A percentile compares a stretch with the other conserved stretches of the same genome.
phyloP scores from a whole-genome alignment of 2,329 filamentous ascomycete genomes.

The Samsoniella hepiali region DNA sequence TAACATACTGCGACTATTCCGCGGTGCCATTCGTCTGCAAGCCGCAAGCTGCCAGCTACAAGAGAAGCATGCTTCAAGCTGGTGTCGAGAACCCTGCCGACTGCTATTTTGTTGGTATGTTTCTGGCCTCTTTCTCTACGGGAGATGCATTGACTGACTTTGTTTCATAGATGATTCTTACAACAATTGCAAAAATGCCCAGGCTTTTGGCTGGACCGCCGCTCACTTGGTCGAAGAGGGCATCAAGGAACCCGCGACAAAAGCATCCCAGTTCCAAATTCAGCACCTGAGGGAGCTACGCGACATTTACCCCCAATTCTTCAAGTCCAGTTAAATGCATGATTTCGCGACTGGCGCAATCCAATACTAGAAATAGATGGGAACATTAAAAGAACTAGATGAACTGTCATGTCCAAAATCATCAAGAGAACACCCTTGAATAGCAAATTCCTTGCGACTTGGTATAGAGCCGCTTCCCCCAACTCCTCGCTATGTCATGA shows the following conservation, averaged over 20 bases:
- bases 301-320: constrained; percentile 76
- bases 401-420: neutral
- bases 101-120: constrained; percentile 90
- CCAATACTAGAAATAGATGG: neutral
- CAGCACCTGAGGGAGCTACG: constrained; percentile 72
- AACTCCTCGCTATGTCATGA: constrained; percentile 31
- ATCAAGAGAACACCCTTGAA: neutral
- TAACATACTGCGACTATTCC: constrained; percentile 91
- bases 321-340: constrained; percentile 53
- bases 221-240: constrained; percentile 81
- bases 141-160: fast-evolving
- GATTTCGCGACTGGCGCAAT: neutral
- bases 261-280: constrained; percentile 73
- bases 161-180: constrained; percentile 73
- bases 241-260: constrained; percentile 58
- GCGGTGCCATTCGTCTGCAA: constrained; percentile 77
- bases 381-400: neutral
- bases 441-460: neutral
- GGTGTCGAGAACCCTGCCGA: constrained; percentile 63
- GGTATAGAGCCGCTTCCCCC: neutral
- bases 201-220: constrained; percentile 79
- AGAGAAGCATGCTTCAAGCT: constrained; percentile 84
- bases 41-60: constrained; percentile 76
- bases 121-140: neutral
- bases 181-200: constrained; percentile 73